Base-by-base conservation (phyloP, 768 basidiomycete genomes). In the Termitomyces sp. region DNA sequence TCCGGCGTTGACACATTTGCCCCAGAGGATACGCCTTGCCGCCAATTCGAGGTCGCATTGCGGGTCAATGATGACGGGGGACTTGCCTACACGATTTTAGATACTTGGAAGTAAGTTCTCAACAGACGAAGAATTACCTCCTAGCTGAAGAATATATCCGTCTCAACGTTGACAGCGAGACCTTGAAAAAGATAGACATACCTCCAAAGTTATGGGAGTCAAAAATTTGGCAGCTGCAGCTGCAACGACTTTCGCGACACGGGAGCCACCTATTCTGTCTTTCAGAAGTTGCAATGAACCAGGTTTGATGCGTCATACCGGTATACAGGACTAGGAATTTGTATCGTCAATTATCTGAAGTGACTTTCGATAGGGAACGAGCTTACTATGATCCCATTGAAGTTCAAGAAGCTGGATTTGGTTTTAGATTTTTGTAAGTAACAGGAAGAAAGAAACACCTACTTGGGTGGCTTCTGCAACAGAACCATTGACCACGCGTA, bases 1-100 rank as follows among this genome's bases (percentile, higher is more conserved):
- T 2, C 92, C 92, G 0, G 82, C 83, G 62, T 94, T 94, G 37
- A 78, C 71, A n/a, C 74, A 69, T 47, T 91, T 91, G n/a, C 90
- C 90, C 89, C 90, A 93, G 36, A 92, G 68, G 44, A 94, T 76
- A n/a, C 92, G 79, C 43, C 78, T 79, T 3, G 89, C 88, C 0
- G 86, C 78, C 5, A 77, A 71, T 56, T 84, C 76, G 50, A 93
- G 71, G 65, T 94, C 86, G 54, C 81, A 84, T 22, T 74, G 76
- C 0, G 88, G 78, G 68, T 92, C 88, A 44, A 94, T 73, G 59
- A 93, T 74, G 20, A 84, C 88, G 1, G 91, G 90, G 1, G 81
- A 85, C 68, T 92, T 91, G 26, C 90, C 86, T 65, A 39, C 24
- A 47, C 32, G 20, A 27, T 1, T 20, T 4, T 44, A 22, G 34